These are phyloP conservation scores for Fusarium tanahbumbuense DNA, from an alignment of 2,329 filamentous ascomycete species.

Conservation along the genomic window DNA sequence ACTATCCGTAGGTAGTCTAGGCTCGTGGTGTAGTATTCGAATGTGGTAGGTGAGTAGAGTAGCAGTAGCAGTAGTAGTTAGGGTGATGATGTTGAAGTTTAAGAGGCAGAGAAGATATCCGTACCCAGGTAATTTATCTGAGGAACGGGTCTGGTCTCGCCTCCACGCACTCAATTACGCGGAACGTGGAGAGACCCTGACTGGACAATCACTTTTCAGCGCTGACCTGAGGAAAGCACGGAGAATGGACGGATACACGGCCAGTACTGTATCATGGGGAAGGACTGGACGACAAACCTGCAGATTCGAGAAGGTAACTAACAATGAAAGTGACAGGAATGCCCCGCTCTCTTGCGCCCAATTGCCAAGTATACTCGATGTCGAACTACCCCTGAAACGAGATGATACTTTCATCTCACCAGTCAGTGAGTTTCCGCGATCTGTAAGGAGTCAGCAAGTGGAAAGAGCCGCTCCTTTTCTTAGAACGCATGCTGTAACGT, in stretches of 20 bases:
- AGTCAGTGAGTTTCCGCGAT: slow-evolving; percentile 21
- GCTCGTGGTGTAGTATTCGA: slow-evolving; percentile 6
- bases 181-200: slow-evolving; percentile 37
- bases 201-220: slow-evolving; percentile 11
- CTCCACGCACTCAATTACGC: slow-evolving; percentile 33
- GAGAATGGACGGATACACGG: background rate
- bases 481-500: slow-evolving; percentile 18
- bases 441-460: slow-evolving; percentile 9
- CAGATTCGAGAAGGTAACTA: slow-evolving; percentile 24
- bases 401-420: slow-evolving; percentile 12
- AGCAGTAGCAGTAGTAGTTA: background rate
- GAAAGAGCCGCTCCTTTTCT: slow-evolving; percentile 20
- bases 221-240: slow-evolving; percentile 28
- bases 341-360: slow-evolving; percentile 7
- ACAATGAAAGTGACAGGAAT: slow-evolving; percentile 28
- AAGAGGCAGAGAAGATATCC: background rate
- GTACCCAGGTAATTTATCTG: background rate
- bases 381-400: slow-evolving; percentile 32
- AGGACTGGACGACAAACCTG: slow-evolving; percentile 2
- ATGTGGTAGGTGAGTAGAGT: slow-evolving; percentile 2
- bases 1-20: slow-evolving; percentile 13
- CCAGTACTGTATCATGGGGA: slow-evolving; percentile 1
- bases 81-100: slow-evolving; percentile 6
- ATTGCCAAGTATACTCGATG: slow-evolving; percentile 18
- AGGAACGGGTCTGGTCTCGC: slow-evolving; percentile 1